phyloP scores from a whole-genome alignment of 1,139 yeast species.

The Ashbya aceris region DNA sequence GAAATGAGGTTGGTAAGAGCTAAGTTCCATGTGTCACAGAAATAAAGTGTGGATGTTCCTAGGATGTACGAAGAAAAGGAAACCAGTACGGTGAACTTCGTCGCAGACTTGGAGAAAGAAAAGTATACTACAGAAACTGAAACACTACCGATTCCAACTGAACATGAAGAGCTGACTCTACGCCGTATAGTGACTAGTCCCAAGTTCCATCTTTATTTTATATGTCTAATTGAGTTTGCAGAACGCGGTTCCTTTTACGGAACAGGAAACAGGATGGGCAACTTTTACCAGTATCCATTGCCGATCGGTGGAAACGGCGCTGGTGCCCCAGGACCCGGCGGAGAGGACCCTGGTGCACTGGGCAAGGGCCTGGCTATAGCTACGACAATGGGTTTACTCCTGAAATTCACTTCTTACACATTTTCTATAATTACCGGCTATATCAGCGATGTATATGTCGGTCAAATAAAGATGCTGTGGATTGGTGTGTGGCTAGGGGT shows the following conservation, averaged over 20 bases:
- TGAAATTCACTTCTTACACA: slow-evolving; percentile 76
- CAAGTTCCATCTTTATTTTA: slow-evolving; percentile 20
- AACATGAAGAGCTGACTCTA: neutral
- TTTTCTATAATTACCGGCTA: slow-evolving; percentile 75
- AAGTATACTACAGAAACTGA: too few relatives aligned
- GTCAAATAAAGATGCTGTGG: slow-evolving; percentile 62
- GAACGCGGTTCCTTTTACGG: slow-evolving; percentile 85
- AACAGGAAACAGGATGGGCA: slow-evolving; percentile 64
- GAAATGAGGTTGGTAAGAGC: too few relatives aligned
- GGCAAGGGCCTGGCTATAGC: slow-evolving; percentile 56
- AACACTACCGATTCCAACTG: neutral
- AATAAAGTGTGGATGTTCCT: too few relatives aligned
- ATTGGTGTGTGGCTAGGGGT: slow-evolving; percentile 52
- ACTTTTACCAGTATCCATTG: slow-evolving; percentile 63
- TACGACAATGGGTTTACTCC: slow-evolving; percentile 66
- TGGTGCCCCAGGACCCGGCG: slow-evolving; percentile 33
- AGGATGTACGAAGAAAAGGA: too few relatives aligned
- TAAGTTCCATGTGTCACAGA: too few relatives aligned
- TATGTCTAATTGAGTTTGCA: slow-evolving; percentile 70
- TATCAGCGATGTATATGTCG: slow-evolving; percentile 64
- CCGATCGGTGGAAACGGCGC: slow-evolving; percentile 43
- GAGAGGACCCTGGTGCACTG: slow-evolving; percentile 48
- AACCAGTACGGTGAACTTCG: too few relatives aligned
- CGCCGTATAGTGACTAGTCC: neutral
- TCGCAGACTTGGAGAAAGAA: too few relatives aligned